Evolutionary conservation across 306 rosid species (phyloP), one percentile per base, ranked within the genome.

Genomic region (Gynostemma pentaphyllum): DNA sequence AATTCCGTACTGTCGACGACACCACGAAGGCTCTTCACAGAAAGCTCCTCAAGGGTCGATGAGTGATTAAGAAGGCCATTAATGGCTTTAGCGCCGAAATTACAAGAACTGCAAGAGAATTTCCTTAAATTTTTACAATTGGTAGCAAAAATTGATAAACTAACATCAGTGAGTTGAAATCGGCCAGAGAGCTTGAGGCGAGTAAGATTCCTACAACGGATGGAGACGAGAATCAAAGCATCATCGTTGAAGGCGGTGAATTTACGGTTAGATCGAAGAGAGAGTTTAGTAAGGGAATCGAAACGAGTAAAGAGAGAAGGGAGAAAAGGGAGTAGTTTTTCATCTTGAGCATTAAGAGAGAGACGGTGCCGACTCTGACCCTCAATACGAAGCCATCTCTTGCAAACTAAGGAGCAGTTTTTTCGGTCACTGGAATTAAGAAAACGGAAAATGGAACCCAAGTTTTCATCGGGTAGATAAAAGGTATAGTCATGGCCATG

Each of bases 171-270:
- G 71, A 86, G 64, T 9, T 78, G 77, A 3, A 86, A 76, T 77
- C 95, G 84, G 15, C 95, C 90, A 0, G 87, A 86, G 41, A 89
- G 82, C 75, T 89, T 89, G 54, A 89, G 81, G 55, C 88, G 85
- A 24, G 85, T 60, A 63, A 89, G 78, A 70, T 69, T 83, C 76
- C 16, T 53, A 76, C 91, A 89, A 0, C 82, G 82, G 19, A 80
- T 52, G 41, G 96, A 83, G 76, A 89, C 82, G 64, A 80, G 67
- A 4, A 73, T 24, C 77, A 86, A 53, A 24, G 82, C 70, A 23
- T 89, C 91, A 64, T 89, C 91, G 73, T 66, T 78, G n/a, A 89
- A 29, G 78, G 89, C 80, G 23, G 66, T 28, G 59, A 75, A 69
- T 71, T 76, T 89, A 4, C 95, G 85, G 74, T 89, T 88, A 68